A percentile compares a stretch with the other conserved stretches of the same genome.
Conservation (phyloP, 495 filamentous ascomycete genomes). For the Xylaria cubensis region DNA sequence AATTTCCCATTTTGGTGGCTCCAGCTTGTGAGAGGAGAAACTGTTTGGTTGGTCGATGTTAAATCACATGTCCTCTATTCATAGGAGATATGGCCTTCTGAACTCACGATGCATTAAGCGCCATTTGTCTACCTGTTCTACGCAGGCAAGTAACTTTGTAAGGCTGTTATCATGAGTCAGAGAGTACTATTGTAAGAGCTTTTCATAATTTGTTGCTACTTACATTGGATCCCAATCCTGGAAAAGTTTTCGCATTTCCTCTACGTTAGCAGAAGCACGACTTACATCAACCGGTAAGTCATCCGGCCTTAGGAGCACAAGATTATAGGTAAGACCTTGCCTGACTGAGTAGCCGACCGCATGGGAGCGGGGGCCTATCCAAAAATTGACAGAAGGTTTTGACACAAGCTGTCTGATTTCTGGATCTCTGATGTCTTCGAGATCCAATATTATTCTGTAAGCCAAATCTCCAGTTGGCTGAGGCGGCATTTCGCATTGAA, state of each 20-base stretch:
- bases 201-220: constrained; percentile 35
- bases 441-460: constrained; percentile 63
- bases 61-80: neutral
- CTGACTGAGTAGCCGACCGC: constrained; percentile 64
- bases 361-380: constrained; percentile 68
- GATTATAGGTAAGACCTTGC: constrained; percentile 60
- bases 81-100: neutral
- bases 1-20: neutral
- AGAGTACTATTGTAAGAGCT: neutral
- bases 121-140: constrained; percentile 1
- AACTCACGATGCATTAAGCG: neutral
- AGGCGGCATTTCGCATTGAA: constrained; percentile 51
- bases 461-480: constrained; percentile 66
- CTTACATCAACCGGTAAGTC: constrained; percentile 54
- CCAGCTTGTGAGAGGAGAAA: neutral
- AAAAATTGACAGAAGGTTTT: constrained; percentile 69
- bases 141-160: neutral
- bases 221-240: constrained; percentile 58
- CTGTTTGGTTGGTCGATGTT: neutral
- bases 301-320: constrained; percentile 63
- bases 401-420: constrained; percentile 55
- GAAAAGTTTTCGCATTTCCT: constrained; percentile 60
- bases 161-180: neutral
- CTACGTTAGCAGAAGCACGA: constrained; percentile 49
- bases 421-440: constrained; percentile 54